These are phyloP conservation scores for Yamadazyma dendronema DNA, from an alignment of 1,139 yeast genomes.

Conservation along the genomic window DNA sequence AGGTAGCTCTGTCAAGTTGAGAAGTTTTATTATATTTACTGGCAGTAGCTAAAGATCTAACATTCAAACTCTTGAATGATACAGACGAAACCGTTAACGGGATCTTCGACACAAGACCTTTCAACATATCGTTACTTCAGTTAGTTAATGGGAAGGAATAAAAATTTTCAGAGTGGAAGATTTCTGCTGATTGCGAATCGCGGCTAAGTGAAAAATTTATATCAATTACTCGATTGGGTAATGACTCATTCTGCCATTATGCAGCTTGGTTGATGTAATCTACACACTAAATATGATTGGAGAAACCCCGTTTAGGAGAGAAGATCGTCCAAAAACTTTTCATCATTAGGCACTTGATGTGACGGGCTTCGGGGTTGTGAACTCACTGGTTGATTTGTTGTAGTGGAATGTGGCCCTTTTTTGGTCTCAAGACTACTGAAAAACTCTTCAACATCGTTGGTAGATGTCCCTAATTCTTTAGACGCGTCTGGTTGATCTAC, in stretches of 20 bases:
- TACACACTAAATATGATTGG: no score
- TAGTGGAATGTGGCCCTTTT: no score
- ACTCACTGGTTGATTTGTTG: no score
- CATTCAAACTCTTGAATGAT: conserved; percentile 2
- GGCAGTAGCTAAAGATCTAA: conserved; percentile 33
- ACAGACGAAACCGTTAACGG: background rate
- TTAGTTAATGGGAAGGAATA: background rate
- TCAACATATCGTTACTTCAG: no score
- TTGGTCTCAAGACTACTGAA: no score
- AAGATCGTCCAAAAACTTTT: no score
- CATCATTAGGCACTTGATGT: no score
- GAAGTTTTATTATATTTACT: conserved; percentile 38
- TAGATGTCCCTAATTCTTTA: no score
- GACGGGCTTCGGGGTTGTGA: no score
- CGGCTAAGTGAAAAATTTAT: conserved; percentile 30
- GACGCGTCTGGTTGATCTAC: no score
- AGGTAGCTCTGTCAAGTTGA: conserved; percentile 75
- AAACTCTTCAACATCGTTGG: no score
- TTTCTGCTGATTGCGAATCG: conserved; percentile 35
- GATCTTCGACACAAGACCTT: conserved; percentile 3
- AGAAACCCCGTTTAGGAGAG: no score
- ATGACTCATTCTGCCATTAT: conserved; percentile 19
- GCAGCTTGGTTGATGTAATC: conserved; percentile 3
- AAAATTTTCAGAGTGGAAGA: conserved; percentile 1
- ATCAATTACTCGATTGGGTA: conserved; percentile 33